Evolutionary conservation across 106 monocot species (phyloP), one percentile per base, ranked within the genome.

Genomic region (Acorus gramineus): DNA sequence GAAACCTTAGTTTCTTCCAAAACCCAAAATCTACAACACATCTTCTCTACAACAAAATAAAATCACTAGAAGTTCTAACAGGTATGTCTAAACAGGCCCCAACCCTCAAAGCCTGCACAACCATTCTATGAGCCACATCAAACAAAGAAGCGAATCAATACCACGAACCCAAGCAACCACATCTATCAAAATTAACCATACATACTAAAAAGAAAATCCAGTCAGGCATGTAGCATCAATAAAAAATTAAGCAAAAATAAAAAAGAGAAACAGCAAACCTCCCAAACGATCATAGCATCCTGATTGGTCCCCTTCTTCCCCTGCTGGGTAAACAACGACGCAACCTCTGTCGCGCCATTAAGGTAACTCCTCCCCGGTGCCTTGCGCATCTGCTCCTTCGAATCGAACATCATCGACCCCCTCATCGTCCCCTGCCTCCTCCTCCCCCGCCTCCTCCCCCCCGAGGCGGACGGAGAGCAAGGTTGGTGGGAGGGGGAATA

Each of bases 221-320:
- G 28, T 28, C 28, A 28, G 28, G 28, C 28, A 28, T 28, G 28
- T 0, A 28, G 28, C 28, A 28, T 28, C 28, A 61, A 61, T 7
- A 10, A 46, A 46, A 46, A 46, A 5, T 3, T 11, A 10, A 7
- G 45, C 44, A 13, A 44, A 13, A 1, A 61, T 10, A 3, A 51
- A 54, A 2, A 45, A 10, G 43, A 5, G 56, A 57, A 44, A 43
- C 11, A 45, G 4, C 64, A 47, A 56, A 80, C 79, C 74, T 78
- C 78, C 71, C 78, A 78, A 47, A 72, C 78, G 11, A 78, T 72
- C 78, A 78, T 78, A 49, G 78, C 78, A 8, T 78, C 78, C 52
- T 78, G 78, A 52, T 78, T 78, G 43, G 67, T 71, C 46, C 78
- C 78, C 67, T 78, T 78, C 72, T 55, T 78, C 10, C 78, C 78